Evolutionary conservation across 1,284 basidiomycete species (phyloP).

Genomic region (Trichosporon sp.): DNA sequence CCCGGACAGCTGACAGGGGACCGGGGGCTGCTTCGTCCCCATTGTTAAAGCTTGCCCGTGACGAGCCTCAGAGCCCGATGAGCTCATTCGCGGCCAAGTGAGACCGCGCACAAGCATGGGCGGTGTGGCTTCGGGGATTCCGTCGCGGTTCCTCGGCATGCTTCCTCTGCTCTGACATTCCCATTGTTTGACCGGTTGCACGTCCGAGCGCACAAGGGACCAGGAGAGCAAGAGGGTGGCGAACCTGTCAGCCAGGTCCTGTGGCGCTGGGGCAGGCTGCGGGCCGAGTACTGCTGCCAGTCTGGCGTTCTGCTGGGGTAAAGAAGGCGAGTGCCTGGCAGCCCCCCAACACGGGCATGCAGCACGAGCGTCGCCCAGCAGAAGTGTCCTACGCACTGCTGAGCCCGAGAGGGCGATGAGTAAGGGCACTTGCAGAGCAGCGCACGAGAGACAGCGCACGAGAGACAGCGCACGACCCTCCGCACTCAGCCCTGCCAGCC

Average conservation of each 20-base stretch:
- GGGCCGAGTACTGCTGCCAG: too few species aligned
- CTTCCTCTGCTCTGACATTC: background rate
- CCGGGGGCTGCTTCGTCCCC: background rate
- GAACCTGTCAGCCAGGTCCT: background rate
- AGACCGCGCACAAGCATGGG: slow-evolving; percentile 5
- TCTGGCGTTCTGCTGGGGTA: background rate
- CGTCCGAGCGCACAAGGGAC: background rate
- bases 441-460: background rate
- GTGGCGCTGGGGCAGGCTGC: background rate
- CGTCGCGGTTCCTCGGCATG: background rate
- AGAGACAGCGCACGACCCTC: too few species aligned
- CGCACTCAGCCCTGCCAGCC: too few species aligned
- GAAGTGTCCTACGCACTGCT: background rate
- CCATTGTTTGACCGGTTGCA: background rate
- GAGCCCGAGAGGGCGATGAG: too few species aligned
- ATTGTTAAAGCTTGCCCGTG: background rate
- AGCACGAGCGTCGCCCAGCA: background rate
- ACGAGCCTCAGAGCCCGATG: background rate
- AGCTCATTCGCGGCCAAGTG: background rate
- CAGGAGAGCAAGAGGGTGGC: background rate
- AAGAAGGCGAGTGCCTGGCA: background rate
- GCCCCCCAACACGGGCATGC: background rate
- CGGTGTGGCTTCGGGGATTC: slow-evolving; percentile 9
- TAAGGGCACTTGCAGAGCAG: too few species aligned
- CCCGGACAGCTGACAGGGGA: too few species aligned